Base-by-base conservation (phyloP, 768 basidiomycete genomes). In the Lactarius evosmus region DNA sequence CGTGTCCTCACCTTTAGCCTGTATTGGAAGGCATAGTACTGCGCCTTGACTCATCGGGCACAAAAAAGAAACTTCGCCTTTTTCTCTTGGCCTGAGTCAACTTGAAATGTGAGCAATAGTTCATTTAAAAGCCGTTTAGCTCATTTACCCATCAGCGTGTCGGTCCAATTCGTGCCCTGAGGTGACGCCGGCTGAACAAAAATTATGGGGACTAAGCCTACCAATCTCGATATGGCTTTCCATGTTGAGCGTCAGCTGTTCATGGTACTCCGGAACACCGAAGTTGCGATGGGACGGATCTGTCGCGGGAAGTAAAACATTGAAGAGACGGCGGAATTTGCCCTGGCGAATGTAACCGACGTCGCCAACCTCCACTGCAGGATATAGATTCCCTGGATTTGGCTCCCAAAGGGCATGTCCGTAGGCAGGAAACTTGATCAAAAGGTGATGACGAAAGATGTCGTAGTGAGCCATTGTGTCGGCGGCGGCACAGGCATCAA, bases 261-360 rank as follows among this genome's bases (percentile, higher is more conserved):
- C 34, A n/a, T 60, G 54, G 25, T 60, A 16, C 58, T 56, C 58
- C 22, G 63, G 63, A 25, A 60, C 59, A 29, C 49, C 38, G 25
- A 51, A 52, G 5, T 40, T 52, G 19, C 53, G 16, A 46, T 65
- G 63, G 12, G 53, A 54, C 7, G 44, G 58, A n/a, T 65, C 30
- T n/a, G 56, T 27, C 4, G 51, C 56, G 9, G 64, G 58, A 25
- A 66, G 57, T 8, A 62, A 46, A 30, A 58, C 51, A 40, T 68
- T 70, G 56, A 68, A 70, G 11, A 68, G 58, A 29, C 63, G 61
- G 38, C 66, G 67, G 30, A 70, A 70, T 36, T 44, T 32, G 40
- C 69, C 69, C 7, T 61, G 54, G 34, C 63, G 56, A 22, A 67
- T 50, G 38, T 60, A 70, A 11, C 69, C 69, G 29, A 70, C 69